Base-by-base conservation (phyloP, 2,329 filamentous ascomycete species). In the Aspergillus sp. region DNA sequence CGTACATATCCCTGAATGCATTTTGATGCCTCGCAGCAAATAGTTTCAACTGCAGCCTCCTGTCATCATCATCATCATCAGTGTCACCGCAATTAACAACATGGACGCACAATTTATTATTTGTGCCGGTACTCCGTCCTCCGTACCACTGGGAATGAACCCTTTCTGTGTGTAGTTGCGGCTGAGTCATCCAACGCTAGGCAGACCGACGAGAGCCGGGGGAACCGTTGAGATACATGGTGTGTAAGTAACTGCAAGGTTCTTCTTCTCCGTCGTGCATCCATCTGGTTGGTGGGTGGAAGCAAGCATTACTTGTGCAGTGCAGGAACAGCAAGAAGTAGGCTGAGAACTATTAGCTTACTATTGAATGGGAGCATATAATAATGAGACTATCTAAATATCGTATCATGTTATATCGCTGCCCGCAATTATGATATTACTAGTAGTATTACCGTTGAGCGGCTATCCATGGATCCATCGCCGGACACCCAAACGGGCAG, bases 381-480 rank as follows among this genome's bases (percentile, higher is more conserved):
- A 50, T 50, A 50, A 50, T 30, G 28, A 50, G 47, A 28, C 47
- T 50, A 50, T 50, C 47, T n/a, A 30, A 19, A 1, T 28, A 28
- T 28, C 23, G 23, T 28, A 28, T 28, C 25, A 28, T 28, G 25
- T 8, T 28, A 28, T 28, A 45, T 45, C 17, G 19, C 19, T 45
- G 19, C 41, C 41, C 41, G 21, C 10, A n/a, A 50, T 50, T 36
- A 36, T 36, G 12, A 13, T 36, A 36, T 2, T 36, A 36, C 30
- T 10, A 32, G 10, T 54, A 25, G 25, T 25, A 25, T 25, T 25
- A 38, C 52, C 38, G 38, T 28, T 32, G 23, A 23, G 39, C 10
- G 30, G 12, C 19, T n/a, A n/a, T 32, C 53, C 53, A 47, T 32
- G 39, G 53, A 28, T 55, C 53, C 38, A 43, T 50, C 13, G 47